Percentiles rank a stretch among this genome's conserved stretches.
These are phyloP conservation scores for Exophiala oligosperma DNA, from an alignment of 2,329 filamentous ascomycete genomes.

Conservation along the genomic window DNA sequence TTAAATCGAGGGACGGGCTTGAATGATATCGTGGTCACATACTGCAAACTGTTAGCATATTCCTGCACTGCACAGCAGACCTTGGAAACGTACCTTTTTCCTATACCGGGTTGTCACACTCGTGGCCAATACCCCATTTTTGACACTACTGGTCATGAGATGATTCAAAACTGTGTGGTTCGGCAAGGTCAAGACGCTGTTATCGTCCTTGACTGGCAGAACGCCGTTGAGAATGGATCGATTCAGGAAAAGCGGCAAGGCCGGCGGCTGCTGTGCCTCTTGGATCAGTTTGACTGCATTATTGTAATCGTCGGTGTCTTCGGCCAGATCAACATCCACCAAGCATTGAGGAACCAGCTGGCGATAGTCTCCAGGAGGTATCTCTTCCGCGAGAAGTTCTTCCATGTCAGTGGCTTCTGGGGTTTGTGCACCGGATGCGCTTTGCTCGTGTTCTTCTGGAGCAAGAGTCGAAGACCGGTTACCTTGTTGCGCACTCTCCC, in stretches of 20 bases:
- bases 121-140: conserved; percentile 90
- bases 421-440: conserved; percentile 36
- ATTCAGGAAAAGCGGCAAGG: conserved; percentile 83
- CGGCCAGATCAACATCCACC: conserved; percentile 79
- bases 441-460: conserved; percentile 39
- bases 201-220: conserved; percentile 94
- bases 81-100: conserved; percentile 61
- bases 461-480: conserved; percentile 40
- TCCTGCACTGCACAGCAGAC: background rate
- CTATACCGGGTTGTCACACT: conserved; percentile 97
- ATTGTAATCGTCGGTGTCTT: conserved; percentile 73
- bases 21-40: conserved; percentile 96
- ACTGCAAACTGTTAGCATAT: conserved; percentile 55
- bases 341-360: conserved; percentile 80
- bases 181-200: conserved; percentile 92
- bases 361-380: conserved; percentile 64
- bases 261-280: conserved; percentile 79
- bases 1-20: conserved; percentile 67
- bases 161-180: conserved; percentile 98
- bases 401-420: conserved; percentile 30
- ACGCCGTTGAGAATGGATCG: conserved; percentile 93
- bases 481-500: conserved; percentile 38
- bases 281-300: conserved; percentile 73
- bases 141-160: conserved; percentile 95
- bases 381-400: conserved; percentile 44